These are phyloP conservation scores for Vanilla planifolia DNA, from an alignment of 106 monocot species.

Conservation along the genomic window DNA sequence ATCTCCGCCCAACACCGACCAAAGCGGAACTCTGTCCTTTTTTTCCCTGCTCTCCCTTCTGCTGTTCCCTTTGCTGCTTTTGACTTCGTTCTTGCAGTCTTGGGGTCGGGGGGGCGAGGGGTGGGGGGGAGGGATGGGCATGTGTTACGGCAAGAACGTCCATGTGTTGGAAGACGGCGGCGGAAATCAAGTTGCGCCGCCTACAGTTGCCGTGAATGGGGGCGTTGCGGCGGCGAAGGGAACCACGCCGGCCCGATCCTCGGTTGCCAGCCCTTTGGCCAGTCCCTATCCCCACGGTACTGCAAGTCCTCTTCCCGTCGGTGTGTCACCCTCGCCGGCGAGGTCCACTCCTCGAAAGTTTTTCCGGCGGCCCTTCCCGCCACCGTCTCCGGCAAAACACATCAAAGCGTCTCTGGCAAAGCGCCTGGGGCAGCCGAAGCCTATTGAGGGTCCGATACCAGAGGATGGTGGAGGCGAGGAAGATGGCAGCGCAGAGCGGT, in stretches of 20 bases:
- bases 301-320: conserved; percentile 22
- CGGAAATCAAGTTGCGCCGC: conserved; percentile 6
- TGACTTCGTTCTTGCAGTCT: background rate
- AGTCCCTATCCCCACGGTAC: conserved; percentile 41
- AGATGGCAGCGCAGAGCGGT: conserved; percentile 16
- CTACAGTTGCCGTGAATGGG: background rate
- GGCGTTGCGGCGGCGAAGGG: conserved; percentile 1
- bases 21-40: background rate
- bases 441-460: conserved; percentile 41
- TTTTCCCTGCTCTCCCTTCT: background rate
- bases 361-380: conserved; percentile 48
- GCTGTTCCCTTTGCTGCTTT: background rate
- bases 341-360: conserved; percentile 49
- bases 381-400: conserved; percentile 52
- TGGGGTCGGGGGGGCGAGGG: background rate
- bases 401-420: conserved; percentile 30
- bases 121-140: conserved; percentile 34
- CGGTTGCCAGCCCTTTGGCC: conserved; percentile 38
- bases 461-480: conserved; percentile 35
- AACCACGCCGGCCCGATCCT: conserved; percentile 21
- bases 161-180: conserved; percentile 24
- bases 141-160: conserved; percentile 61
- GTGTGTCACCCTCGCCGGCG: conserved; percentile 51
- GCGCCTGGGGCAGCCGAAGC: conserved; percentile 22
- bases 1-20: background rate